Base-by-base conservation (phyloP, 371 early-diverging fungal genomes). In the Amoeboradix gromovi region DNA sequence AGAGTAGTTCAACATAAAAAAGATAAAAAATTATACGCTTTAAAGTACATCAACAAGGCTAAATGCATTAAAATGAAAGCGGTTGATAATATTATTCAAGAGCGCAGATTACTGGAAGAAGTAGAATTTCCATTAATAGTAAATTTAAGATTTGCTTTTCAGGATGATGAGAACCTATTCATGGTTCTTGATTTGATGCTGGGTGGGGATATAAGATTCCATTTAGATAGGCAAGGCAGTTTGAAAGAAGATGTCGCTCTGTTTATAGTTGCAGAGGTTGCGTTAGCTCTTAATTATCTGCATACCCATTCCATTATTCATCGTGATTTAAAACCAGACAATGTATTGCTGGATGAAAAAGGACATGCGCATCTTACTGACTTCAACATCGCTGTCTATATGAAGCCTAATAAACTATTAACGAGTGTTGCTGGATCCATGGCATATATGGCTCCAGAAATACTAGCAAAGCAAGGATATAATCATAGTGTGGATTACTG, bases 241-340 rank as follows among this genome's bases (percentile, higher is more conserved):
- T 84, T 88, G 73, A 79, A 80, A 17, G 89, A 89, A 73, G 82
- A 84, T 71, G 80, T 82, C 27, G 78, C 87, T 31, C 77, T 81
- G 66, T 87, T 88, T 72, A 86, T 86, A 81, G 81, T 84, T 66
- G 88, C 90, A 66, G 89, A 90, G 76, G 71, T 86, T 16, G 75
- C 86, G 17, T 81, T 78, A 32, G 89, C 84, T 29, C 74, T 89
- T 67, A 78, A 79, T 69, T 88, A 91, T 75, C 77, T 90, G 27
- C 92, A 90, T 73, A 75, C 78, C n/a, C 80, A 81, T 48, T 77
- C 80, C 1, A 86, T 91, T 30, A 85, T 90, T 12, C 92, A 91
- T 74, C 83, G 92, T 67, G 93, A 94, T 77, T 71, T 90, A 32
- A 91, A 91, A 74, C 94, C 94, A 0, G 94, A 92, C 74, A 92